Conservation (phyloP, 2,329 filamentous ascomycete genomes). For the Acephala macrosclerotiorum region DNA sequence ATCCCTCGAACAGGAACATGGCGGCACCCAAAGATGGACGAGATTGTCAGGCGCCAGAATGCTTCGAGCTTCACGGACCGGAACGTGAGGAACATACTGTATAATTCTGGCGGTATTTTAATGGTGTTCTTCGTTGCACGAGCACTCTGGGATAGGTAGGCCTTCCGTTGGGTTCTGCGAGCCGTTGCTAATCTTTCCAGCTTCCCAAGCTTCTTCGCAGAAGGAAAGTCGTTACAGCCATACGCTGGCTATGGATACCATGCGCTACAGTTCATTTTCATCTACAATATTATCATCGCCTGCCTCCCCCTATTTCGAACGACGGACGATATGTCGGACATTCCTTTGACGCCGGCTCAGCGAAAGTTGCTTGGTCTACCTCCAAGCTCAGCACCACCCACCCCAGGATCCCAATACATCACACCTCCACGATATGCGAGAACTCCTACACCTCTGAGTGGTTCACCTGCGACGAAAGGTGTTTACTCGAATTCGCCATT, state of each 20-base stretch:
- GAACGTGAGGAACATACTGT: slow-evolving; percentile 74
- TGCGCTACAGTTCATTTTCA: slow-evolving; percentile 61
- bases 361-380: slow-evolving; percentile 83
- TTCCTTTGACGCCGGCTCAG: slow-evolving; percentile 89
- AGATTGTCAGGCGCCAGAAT: slow-evolving; percentile 84
- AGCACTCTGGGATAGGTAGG: slow-evolving; percentile 41
- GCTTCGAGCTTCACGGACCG: slow-evolving; percentile 79
- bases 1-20: slow-evolving; percentile 72
- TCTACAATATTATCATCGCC: slow-evolving; percentile 76
- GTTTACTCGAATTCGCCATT: slow-evolving; percentile 63
- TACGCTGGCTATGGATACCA: slow-evolving; percentile 49
- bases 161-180: not conserved
- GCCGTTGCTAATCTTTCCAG: slow-evolving; percentile 31
- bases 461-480: slow-evolving; percentile 64
- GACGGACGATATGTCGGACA: slow-evolving; percentile 83
- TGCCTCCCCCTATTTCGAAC: slow-evolving; percentile 75
- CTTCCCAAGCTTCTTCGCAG: slow-evolving; percentile 39
- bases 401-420: slow-evolving; percentile 75
- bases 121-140: slow-evolving; percentile 54
- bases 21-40: slow-evolving; percentile 87
- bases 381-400: slow-evolving; percentile 67
- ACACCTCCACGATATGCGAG: slow-evolving; percentile 89
- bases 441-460: slow-evolving; percentile 65
- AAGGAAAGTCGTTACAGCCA: slow-evolving; percentile 32
- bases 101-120: slow-evolving; percentile 68